phyloP scores from a whole-genome alignment of 2,329 filamentous ascomycete genomes.

The Colletotrichum musae region DNA sequence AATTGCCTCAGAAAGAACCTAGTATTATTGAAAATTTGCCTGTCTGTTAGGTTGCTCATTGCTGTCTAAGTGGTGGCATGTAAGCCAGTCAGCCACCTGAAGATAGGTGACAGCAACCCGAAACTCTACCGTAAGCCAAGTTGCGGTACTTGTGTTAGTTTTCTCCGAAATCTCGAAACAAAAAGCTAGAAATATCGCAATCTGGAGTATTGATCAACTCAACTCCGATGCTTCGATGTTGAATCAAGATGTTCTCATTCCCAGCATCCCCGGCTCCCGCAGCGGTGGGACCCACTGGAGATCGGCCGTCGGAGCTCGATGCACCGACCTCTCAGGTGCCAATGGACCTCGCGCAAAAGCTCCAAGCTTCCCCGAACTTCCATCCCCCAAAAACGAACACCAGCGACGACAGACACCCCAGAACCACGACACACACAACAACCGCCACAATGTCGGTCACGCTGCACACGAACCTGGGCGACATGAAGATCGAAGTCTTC shows the following conservation, averaged over 20 bases:
- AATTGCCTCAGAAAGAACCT: too few species aligned
- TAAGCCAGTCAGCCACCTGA: too few species aligned
- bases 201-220: neutral
- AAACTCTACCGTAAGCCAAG: too few species aligned
- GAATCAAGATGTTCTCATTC: neutral
- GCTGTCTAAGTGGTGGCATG: too few species aligned
- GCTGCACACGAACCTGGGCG: slow-evolving; percentile 89
- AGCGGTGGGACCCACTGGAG: neutral
- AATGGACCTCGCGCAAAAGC: slow-evolving; percentile 23
- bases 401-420: neutral
- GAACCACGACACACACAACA: neutral
- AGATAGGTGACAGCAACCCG: too few species aligned
- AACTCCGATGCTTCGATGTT: neutral
- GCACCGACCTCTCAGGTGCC: slow-evolving; percentile 15
- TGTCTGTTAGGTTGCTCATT: too few species aligned
- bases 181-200: neutral
- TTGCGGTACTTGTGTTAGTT: too few species aligned
- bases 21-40: too few species aligned
- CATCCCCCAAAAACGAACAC: slow-evolving; percentile 4
- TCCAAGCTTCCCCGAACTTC: slow-evolving; percentile 21
- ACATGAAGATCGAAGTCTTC: slow-evolving; percentile 96
- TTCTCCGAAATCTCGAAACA: too few species aligned
- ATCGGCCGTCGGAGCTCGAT: slow-evolving; percentile 27
- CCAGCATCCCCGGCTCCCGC: neutral
- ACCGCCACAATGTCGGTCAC: slow-evolving; percentile 71